Base-by-base conservation (phyloP, 1,284 basidiomycete genomes). In the Vanrija humicola region DNA sequence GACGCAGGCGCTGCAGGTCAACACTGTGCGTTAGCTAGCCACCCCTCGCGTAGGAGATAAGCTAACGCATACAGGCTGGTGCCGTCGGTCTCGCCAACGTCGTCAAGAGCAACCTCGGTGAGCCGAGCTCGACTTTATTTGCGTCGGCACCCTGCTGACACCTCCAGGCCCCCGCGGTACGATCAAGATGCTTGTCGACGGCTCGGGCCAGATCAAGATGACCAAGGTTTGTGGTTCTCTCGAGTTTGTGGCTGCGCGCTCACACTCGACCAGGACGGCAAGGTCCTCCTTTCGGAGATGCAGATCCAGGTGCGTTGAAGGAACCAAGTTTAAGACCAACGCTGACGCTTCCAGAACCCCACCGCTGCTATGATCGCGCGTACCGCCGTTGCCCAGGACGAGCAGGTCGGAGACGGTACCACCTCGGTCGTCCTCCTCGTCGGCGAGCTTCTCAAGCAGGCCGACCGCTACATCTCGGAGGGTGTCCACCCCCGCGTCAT, bases 141-240 rank as follows among this genome's bases (percentile, higher is more conserved):
- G 42, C 16, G 18, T 25, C n/a, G 40, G 21, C 9, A 44, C 5
- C 12, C 19, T 23, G 47, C 58, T 61, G 38, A 64, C 34, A 34
- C 47, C 46, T 43, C 15, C 61, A 95, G 92, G 93, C 46, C 93
- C 93, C 18, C 81, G 92, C 77, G 93, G 94, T 59, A 98, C 95
- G 3, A 84, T 98, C 66, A 99, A 99, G 82, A 97, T 99, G 94
- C 86, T 99, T 46, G 96, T 99, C 46, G 96, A 98, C 77, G 96
- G 96, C 57, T 83, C 94, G n/a, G 96, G 96, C 15, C 92, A 96
- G 81, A 94, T 99, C 78, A 98, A 98, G 83, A 96, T 99, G 90
- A 98, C 96, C 66, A 99, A 98, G 81, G 79, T 79, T 51, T 51
- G 74, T 47, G 3, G 16, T 4, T 4, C n/a, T 42, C 5, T 21